A percentile compares a stretch with the other conserved stretches of the same genome.
These are phyloP conservation scores for Rhodotorula diobovata DNA, from an alignment of 768 basidiomycete genomes.

Conservation along the genomic window DNA sequence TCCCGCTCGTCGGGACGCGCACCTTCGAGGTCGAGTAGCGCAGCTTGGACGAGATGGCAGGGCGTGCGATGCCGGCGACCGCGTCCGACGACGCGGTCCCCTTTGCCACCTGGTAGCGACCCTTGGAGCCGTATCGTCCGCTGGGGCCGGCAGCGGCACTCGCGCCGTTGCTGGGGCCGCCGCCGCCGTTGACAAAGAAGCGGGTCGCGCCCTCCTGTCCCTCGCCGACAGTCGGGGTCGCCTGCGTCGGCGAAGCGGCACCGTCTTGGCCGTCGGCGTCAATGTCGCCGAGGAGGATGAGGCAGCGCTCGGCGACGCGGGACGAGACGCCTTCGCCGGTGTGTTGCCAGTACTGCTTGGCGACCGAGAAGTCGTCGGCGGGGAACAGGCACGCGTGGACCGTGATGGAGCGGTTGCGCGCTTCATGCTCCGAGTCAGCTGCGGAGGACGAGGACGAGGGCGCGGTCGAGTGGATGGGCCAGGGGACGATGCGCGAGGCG, in stretches of 20 bases:
- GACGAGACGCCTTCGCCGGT: conserved; percentile 84
- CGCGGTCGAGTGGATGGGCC: conserved; percentile 54
- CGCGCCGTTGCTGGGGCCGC: too few species aligned
- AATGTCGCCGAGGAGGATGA: conserved; percentile 61
- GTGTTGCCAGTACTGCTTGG: conserved; percentile 96
- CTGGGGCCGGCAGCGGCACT: not conserved
- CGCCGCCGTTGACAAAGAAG: not conserved
- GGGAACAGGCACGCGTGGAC: conserved; percentile 81
- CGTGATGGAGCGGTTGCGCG: conserved; percentile 49
- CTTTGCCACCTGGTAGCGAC: conserved; percentile 34
- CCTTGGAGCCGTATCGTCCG: conserved; percentile 29
- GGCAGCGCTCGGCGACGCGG: conserved; percentile 74
- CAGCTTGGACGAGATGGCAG: conserved; percentile 14
- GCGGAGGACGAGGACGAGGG: conserved; percentile 23
- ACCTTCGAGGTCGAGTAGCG: conserved; percentile 35
- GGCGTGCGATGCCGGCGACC: conserved; percentile 28
- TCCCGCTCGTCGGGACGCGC: conserved; percentile 18
- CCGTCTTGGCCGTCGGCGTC: conserved; percentile 18
- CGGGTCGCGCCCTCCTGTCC: not conserved
- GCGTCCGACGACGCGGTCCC: conserved; percentile 4
- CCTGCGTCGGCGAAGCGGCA: not conserved
- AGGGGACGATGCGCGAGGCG: conserved; percentile 67
- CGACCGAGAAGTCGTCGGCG: conserved; percentile 57
- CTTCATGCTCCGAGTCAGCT: conserved; percentile 9
- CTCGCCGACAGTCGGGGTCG: not conserved